These are phyloP conservation scores for Solanum sejunctum DNA, from an alignment of 257 asterid species.

Conservation along the genomic window DNA sequence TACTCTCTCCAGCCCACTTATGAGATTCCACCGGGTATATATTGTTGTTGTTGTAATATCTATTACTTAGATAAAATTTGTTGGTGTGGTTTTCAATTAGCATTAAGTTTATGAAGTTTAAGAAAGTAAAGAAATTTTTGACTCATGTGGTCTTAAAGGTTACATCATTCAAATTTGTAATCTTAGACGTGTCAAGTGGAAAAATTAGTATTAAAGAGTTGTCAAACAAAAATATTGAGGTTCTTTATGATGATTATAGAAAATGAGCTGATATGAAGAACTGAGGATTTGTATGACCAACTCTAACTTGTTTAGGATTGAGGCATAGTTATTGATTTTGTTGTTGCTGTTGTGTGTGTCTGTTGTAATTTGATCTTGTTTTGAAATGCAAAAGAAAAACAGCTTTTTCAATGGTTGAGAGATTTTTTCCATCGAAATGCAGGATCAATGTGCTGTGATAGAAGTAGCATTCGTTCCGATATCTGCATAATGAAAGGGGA, in stretches of 20 bases:
- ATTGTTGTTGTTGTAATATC: too few species aligned
- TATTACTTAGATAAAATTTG: not conserved
- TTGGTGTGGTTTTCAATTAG: not conserved
- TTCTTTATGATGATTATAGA: not conserved
- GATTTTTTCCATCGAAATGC: not conserved
- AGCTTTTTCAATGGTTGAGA: not conserved
- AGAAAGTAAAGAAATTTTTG: not conserved
- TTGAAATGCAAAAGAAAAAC: not conserved
- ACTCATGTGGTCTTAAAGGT: not conserved
- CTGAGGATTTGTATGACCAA: not conserved
- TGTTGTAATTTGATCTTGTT: not conserved
- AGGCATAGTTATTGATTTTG: not conserved
- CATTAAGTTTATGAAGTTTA: accelerated
- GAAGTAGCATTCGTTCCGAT: slow-evolving; percentile 45
- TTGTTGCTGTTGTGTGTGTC: not conserved
- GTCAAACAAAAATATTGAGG: not conserved
- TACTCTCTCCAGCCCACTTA: too few species aligned
- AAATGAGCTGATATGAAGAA: not conserved
- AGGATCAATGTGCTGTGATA: slow-evolving; percentile 66
- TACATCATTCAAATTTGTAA: too few species aligned
- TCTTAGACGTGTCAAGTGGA: too few species aligned
- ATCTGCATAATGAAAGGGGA: slow-evolving; percentile 57
- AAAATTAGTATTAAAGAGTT: not conserved
- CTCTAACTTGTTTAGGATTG: not conserved
- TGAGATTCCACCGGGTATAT: too few species aligned